These are phyloP conservation scores for Micractinium sp. DNA, from an alignment of 139 green algal genomes.

Conservation along the genomic window DNA sequence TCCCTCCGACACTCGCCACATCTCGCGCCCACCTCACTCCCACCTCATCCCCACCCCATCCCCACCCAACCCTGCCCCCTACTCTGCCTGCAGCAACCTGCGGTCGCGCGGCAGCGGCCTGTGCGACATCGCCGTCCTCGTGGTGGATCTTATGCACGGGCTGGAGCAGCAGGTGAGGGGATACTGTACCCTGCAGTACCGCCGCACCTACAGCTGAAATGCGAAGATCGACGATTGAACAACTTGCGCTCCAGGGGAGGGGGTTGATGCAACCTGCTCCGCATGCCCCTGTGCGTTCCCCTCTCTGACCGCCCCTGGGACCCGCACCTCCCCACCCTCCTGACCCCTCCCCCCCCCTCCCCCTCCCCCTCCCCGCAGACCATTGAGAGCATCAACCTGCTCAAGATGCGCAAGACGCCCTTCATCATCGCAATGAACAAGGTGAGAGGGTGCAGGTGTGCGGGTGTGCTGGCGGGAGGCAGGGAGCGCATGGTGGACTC, in stretches of 20 bases:
- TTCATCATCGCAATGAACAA: constrained; percentile 99
- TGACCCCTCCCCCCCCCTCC: background rate
- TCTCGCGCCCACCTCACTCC: background rate
- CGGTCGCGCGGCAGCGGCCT: constrained; percentile 89
- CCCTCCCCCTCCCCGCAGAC: constrained; percentile 76
- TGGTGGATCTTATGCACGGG: constrained; percentile 98
- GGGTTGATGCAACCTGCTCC: no score
- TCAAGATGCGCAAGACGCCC: constrained; percentile 96
- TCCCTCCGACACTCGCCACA: no score
- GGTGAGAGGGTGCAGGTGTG: constrained; percentile 40
- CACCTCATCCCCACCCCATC: background rate
- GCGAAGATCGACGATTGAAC: no score
- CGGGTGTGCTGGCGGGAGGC: background rate
- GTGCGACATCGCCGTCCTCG: constrained; percentile 98
- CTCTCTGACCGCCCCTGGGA: background rate
- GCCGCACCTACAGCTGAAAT: no score
- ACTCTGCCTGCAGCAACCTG: constrained; percentile 86
- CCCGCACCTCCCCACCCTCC: background rate
- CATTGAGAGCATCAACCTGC: constrained; percentile 96
- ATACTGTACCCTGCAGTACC: no score
- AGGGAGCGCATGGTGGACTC: background rate
- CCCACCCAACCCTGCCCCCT: constrained; percentile 53
- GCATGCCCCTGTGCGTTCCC: background rate
- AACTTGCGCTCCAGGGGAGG: no score
- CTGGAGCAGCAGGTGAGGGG: constrained; percentile 79